phyloP scores from a whole-genome alignment of 2,329 filamentous ascomycete genomes.

The Alternaria alternata region DNA sequence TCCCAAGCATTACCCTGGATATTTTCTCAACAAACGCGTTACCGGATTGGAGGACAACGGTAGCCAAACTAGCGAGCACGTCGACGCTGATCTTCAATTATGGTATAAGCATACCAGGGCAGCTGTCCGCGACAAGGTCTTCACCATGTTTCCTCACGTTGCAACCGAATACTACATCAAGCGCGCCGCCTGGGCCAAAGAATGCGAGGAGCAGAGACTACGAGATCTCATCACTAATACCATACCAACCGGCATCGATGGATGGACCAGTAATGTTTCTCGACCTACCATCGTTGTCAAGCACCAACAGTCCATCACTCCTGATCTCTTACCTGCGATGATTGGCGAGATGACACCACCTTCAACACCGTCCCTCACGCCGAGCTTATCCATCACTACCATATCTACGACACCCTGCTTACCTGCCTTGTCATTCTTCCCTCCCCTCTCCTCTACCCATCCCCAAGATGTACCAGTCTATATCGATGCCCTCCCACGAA shows the following conservation, averaged over 20 bases:
- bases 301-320: neutral
- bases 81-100: constrained; percentile 9
- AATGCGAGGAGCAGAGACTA: constrained; percentile 31
- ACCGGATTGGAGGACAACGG: rapidly evolving
- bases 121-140: constrained; percentile 29
- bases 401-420: constrained; percentile 21
- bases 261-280: constrained; percentile 22
- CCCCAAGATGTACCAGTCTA: neutral
- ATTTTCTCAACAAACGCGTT: neutral
- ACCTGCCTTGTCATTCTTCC: constrained; percentile 2
- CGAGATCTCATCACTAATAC: constrained; percentile 22
- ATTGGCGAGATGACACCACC: constrained; percentile 8
- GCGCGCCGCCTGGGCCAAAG: constrained; percentile 19
- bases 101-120: constrained; percentile 31
- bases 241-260: constrained; percentile 26
- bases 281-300: constrained; percentile 19
- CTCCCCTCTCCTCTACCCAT: constrained; percentile 13
- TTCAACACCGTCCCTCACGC: neutral
- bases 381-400: neutral
- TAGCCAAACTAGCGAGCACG: neutral
- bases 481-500: constrained; percentile 22
- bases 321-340: neutral
- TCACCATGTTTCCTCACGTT: constrained; percentile 30
- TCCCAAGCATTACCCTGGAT: constrained; percentile 25
- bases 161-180: constrained; percentile 32